phyloP scores from a whole-genome alignment of 2,329 filamentous ascomycete genomes.

The Elsinoe perseae region DNA sequence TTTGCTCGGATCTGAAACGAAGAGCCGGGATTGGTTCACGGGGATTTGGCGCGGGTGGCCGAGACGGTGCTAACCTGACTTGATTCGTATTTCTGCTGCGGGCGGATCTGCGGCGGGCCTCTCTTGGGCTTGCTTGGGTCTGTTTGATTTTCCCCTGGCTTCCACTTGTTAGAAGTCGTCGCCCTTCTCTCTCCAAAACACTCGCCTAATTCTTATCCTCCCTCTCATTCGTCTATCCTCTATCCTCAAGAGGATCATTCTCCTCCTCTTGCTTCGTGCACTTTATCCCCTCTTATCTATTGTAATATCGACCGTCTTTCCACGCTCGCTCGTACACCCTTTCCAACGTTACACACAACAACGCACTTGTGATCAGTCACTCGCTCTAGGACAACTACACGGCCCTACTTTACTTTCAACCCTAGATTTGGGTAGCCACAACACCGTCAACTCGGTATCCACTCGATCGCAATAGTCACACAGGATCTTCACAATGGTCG shows the following conservation, averaged over 20 bases:
- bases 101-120: not conserved
- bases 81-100: not conserved
- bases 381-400: constrained; percentile 4
- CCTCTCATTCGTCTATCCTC: constrained; percentile 3
- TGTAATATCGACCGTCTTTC: constrained; percentile 9
- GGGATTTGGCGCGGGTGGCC: constrained; percentile 2
- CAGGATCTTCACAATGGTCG: constrained; percentile 14
- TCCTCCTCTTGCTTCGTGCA: not conserved
- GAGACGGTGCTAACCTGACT: not conserved
- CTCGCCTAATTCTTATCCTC: constrained; percentile 4
- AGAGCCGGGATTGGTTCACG: not conserved
- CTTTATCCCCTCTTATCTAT: constrained; percentile 7
- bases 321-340: constrained; percentile 2
- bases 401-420: not conserved
- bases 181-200: not conserved
- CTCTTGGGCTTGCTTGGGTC: not conserved
- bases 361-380: constrained; percentile 11
- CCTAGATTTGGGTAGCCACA: not conserved
- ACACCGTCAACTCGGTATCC: not conserved
- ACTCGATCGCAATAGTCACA: not conserved
- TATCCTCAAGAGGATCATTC: not conserved
- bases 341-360: not conserved
- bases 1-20: constrained; percentile 6
- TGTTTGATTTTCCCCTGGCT: constrained; percentile 7
- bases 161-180: not conserved